A percentile compares a stretch with the other conserved stretches of the same genome.
Evolutionary conservation across 2,329 filamentous ascomycete species (phyloP).

Genomic region (Aspergillus arachidicola): DNA sequence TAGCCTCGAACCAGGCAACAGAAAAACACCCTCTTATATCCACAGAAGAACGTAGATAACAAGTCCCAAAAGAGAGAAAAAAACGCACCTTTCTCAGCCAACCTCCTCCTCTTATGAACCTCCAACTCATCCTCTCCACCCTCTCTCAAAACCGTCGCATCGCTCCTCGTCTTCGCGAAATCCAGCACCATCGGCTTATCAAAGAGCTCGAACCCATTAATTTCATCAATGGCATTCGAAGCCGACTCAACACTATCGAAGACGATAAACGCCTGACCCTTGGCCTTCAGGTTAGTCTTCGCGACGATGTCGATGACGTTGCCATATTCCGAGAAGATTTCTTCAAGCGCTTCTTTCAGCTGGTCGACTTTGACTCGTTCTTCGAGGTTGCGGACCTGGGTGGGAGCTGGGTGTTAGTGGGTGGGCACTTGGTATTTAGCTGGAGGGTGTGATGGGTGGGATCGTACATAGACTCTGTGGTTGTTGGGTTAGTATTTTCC

Average conservation of each 20-base stretch:
- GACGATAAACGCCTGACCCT: slow-evolving; percentile 94
- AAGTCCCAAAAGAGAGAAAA: not conserved
- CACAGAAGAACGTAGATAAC: not conserved
- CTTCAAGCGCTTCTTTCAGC: slow-evolving; percentile 71
- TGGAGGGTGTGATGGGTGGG: slow-evolving; percentile 12
- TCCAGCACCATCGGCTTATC: slow-evolving; percentile 86
- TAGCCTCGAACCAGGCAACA: not conserved
- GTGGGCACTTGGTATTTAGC: slow-evolving; percentile 8
- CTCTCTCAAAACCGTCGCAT: slow-evolving; percentile 77
- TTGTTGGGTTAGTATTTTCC: slow-evolving; percentile 14
- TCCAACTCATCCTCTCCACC: slow-evolving; percentile 83
- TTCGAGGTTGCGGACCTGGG: slow-evolving; percentile 76
- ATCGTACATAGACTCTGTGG: slow-evolving; percentile 45
- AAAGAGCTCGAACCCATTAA: slow-evolving; percentile 91
- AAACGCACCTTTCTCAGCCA: slow-evolving; percentile 81
- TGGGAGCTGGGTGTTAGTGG: slow-evolving; percentile 15
- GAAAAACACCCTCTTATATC: not conserved
- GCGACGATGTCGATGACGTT: slow-evolving; percentile 81
- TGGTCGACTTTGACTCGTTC: slow-evolving; percentile 83
- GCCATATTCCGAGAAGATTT: slow-evolving; percentile 88
- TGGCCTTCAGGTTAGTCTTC: slow-evolving; percentile 87
- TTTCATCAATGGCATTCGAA: slow-evolving; percentile 77
- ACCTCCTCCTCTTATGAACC: slow-evolving; percentile 76
- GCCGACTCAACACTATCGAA: slow-evolving; percentile 83
- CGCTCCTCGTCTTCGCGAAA: slow-evolving; percentile 79